Conservation (phyloP, 2,329 filamentous ascomycete genomes). For the Zymoseptoria ardabiliae region DNA sequence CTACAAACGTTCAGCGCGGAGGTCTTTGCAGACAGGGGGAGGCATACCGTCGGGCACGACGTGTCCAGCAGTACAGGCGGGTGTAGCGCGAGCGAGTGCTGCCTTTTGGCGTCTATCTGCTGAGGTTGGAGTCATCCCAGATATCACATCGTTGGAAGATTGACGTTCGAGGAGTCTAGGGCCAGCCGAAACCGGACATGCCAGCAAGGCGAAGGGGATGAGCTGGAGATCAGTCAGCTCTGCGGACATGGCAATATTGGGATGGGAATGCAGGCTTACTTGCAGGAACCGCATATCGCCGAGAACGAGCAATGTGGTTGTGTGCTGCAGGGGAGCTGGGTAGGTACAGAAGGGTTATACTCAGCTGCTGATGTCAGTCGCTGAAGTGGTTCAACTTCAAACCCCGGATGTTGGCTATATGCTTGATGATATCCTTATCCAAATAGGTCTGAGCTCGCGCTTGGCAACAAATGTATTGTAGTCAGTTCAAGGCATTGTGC, state of each 20-base stretch:
- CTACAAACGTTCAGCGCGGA: background rate
- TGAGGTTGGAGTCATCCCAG: slow-evolving; percentile 15
- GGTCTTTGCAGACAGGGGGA: background rate
- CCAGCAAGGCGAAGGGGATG: slow-evolving; percentile 7
- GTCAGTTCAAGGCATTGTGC: background rate
- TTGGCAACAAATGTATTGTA: too few relatives aligned
- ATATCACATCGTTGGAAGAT: slow-evolving; percentile 5
- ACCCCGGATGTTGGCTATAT: background rate
- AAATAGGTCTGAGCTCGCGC: background rate
- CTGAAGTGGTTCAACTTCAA: background rate
- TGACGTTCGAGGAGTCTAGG: slow-evolving; percentile 5
- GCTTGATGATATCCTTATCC: background rate
- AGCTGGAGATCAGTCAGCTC: slow-evolving; percentile 5
- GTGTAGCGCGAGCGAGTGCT: background rate
- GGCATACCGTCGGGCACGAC: background rate
- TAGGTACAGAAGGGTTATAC: slow-evolving; percentile 4
- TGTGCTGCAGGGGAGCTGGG: background rate
- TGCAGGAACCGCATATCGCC: slow-evolving; percentile 1
- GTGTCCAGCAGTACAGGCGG: slow-evolving; percentile 4
- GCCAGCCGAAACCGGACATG: slow-evolving; percentile 5
- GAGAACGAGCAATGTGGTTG: background rate
- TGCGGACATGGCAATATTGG: background rate
- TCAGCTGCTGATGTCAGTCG: background rate
- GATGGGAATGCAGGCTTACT: slow-evolving; percentile 6
- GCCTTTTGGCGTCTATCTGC: slow-evolving; percentile 5